Base-by-base conservation (phyloP, 164 flowering plant species). In the Macadamia tetraphylla region DNA sequence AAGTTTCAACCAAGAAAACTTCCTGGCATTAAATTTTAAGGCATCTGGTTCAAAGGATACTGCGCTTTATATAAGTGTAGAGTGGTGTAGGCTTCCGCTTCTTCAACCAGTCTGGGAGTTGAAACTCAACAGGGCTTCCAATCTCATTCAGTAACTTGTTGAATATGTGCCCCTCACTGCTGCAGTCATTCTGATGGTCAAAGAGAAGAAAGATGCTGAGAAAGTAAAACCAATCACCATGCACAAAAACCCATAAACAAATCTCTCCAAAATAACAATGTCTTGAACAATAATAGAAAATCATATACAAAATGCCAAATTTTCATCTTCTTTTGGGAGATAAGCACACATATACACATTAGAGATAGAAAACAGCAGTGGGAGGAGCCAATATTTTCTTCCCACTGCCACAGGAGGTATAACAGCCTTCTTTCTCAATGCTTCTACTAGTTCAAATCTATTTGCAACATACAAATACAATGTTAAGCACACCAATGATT, bases 101-200 rank as follows among this genome's bases (percentile, higher is more conserved):
- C 73, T 74, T 81, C 65, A 82, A 71, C 79, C 80, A 82, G 51
- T 88, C 88, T 29, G 97, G 95, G 69, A 89, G 92, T 67, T 86
- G 87, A 83, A 89, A 91, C 48, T 89, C 95, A 57, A 80, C 87
- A 12, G 84, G 86, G 70, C 74, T 70, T 71, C 86, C 89, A 65
- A 88, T 69, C 73, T 81, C 79, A 72, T 79, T 77, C 79, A 71
- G 57, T 82, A 91, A 72, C 74, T 76, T 81, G 75, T 67, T 76
- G 82, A 89, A 89, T 48, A 85, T 75, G 53, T 70, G 64, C 30
- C 70, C 82, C 46, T 78, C 69, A 35, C 62, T 70, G 58, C 8
- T 64, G 5, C 56, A 58, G 62, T 80, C 84, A 49, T 73, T 76
- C 85, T 84, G 77, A 62, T 52, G 40, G 63, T 30, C 62, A 14